Evolutionary conservation across 2,329 filamentous ascomycete genomes (phyloP), one percentile per base, ranked within the genome.

Genomic region (Botrytis hyacinthi): DNA sequence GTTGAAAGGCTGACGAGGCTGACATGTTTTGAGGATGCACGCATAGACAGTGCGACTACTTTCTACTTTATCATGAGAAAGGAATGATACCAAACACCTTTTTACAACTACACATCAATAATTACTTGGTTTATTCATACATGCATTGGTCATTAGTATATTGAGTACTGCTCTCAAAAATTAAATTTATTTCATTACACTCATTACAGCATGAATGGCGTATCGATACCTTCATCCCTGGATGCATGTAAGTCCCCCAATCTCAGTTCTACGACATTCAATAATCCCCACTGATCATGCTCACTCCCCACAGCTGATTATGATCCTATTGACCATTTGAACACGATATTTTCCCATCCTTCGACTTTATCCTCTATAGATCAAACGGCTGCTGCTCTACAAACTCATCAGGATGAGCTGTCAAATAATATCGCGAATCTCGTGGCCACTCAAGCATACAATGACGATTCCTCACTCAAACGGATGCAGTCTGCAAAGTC

Each of bases 281-380:
- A 74, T 70, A 42, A 59, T 29, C 63, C 59, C 69, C 74, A 69
- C 74, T 79, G 61, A 78, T 66, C 63, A 35, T 67, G 18, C 35
- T 66, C 32, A 61, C 65, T 57, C 51, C 69, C 63, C 35, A 26
- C 77, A 92, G 91, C 88, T 82, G 91, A 97, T 83, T 98, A 98
- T 84, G 92, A 98, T 82, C 94, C 96, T 71, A 92, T 98, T 81
- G 89, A 93, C 79, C 94, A 99, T 83, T 88, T 99, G 73, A 98
- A 99, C 85, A 87, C 92, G 76, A 91, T 99, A 79, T 99, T 99
- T 86, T 91, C 94, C 69, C 93, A 97, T 80, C 93, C 95, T 0
- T 93, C 94, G 51, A 91, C 94, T 75, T 90, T 98, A 75, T 89
- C 91, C 59, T 93, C 93, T 71, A 91, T 97, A 76, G 86, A 87